Base-by-base conservation (phyloP, 2,329 filamentous ascomycete genomes). In the Apiospora pterosperma region DNA sequence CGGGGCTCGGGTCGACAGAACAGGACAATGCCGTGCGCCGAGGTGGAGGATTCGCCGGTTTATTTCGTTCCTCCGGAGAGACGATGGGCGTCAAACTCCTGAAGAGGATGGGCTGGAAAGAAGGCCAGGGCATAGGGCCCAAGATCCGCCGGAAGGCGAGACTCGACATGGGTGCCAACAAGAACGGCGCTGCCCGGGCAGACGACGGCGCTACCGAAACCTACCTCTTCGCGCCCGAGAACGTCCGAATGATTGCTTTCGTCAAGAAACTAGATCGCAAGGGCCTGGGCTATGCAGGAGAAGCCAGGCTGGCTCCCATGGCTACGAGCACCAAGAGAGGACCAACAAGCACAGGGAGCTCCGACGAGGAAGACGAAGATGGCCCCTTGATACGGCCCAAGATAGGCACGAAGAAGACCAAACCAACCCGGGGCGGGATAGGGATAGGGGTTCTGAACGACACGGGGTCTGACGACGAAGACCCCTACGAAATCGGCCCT, bases 81-180 rank as follows among this genome's bases (percentile, higher is more conserved):
- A 97, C 93, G 0, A 93, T 96, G 84, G 96, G 96, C 1, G 83
- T 91, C 16, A 94, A 92, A 74, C 81, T 99, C 19, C 80, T 98
- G 65, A 92, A 91, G 74, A 91, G 86, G 72, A 98, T 99, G 95
- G 96, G 95, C 19, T 99, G 96, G 96, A 92, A 90, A 72, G 91
- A 95, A 68, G 95, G 94, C 0, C 94, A 98, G 77, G 96, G 96
- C 4, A 89, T 98, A 67, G 96, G 96, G 0, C 93, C 93, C 25
- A 97, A 93, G 76, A 81, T 97, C 38, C 88, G 89, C 63, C 86
- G 96, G 60, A 84, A 83, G 74, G 92, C 93, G 41, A 84, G 90
- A 59, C 82, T 95, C 16, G 90, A 85, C 62, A 84, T 82, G 1
- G 65, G 64, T 19, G 64, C 52, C 39, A 82, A 79, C 1, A 31